Conservation (phyloP, 2,329 filamentous ascomycete genomes). For the Penicillium verrucosum region DNA sequence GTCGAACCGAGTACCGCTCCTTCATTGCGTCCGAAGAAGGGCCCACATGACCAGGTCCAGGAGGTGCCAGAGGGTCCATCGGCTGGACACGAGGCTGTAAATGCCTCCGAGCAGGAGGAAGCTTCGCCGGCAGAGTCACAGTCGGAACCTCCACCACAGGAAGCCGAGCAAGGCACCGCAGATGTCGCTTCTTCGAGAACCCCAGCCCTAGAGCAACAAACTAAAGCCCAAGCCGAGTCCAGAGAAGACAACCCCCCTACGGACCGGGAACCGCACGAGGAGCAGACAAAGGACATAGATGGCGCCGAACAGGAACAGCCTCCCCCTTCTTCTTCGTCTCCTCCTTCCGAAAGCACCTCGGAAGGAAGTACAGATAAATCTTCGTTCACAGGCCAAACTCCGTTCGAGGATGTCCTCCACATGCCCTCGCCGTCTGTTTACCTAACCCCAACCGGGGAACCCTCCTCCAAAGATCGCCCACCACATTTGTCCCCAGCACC, state of each 20-base stretch:
- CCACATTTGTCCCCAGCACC: slow-evolving; percentile 67
- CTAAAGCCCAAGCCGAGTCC: slow-evolving; percentile 7
- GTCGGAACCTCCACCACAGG: slow-evolving; percentile 5
- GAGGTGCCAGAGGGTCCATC: slow-evolving; percentile 13
- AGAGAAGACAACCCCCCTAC: slow-evolving; percentile 11
- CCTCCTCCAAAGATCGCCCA: slow-evolving; percentile 45
- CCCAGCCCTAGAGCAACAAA: slow-evolving; percentile 12
- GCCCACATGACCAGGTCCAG: slow-evolving; percentile 15
- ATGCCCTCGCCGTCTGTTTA: slow-evolving; percentile 41
- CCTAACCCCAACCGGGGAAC: slow-evolving; percentile 26
- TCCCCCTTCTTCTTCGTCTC: slow-evolving; percentile 6
- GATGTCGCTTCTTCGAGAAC: slow-evolving; percentile 12
- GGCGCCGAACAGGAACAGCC: slow-evolving; percentile 11
- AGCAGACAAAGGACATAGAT: slow-evolving; percentile 17
- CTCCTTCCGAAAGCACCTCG: slow-evolving; percentile 5
- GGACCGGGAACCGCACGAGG: slow-evolving; percentile 24
- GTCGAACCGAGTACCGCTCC: slow-evolving; percentile 42
- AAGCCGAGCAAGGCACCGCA: slow-evolving; percentile 8
- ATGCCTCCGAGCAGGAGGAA: not conserved
- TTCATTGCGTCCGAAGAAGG: slow-evolving; percentile 31
- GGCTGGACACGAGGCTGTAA: not conserved
- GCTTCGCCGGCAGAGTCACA: slow-evolving; percentile 11
- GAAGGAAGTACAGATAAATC: slow-evolving; percentile 19
- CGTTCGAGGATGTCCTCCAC: slow-evolving; percentile 42
- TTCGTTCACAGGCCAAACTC: slow-evolving; percentile 14